phyloP scores from a whole-genome alignment of 1,284 basidiomycete species.

The Cronartium ribicola region DNA sequence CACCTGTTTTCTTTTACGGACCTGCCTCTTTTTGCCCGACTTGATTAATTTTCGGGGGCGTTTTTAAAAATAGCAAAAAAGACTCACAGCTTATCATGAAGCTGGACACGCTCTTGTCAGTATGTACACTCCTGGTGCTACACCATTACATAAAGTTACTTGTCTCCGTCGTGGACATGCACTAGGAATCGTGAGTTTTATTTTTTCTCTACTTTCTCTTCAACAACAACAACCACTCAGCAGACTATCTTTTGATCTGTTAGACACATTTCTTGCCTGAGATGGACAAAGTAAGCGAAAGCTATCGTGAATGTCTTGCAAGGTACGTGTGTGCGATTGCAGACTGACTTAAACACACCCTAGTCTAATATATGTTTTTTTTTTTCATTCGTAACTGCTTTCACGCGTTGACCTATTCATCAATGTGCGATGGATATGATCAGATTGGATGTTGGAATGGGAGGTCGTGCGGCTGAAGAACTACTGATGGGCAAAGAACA shows the following conservation, averaged over 20 bases:
- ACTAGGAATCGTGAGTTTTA: slow-evolving; percentile 69
- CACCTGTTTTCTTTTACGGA: no score
- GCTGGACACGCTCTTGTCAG: slow-evolving; percentile 89
- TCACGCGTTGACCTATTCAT: slow-evolving; percentile 57
- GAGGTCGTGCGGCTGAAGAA: slow-evolving; percentile 88
- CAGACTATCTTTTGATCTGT: neutral
- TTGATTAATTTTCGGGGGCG: neutral
- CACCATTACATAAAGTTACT: slow-evolving; percentile 92
- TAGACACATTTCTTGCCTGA: slow-evolving; percentile 76
- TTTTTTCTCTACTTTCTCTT: neutral
- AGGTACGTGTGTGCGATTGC: slow-evolving; percentile 6
- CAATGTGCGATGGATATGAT: slow-evolving; percentile 43
- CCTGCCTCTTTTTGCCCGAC: neutral
- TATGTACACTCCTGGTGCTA: slow-evolving; percentile 82
- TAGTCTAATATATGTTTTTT: slow-evolving; percentile 57
- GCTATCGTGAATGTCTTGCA: slow-evolving; percentile 34
- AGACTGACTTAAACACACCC: slow-evolving; percentile 45
- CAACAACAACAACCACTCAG: no score
- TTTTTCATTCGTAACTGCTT: neutral
- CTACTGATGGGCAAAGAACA: slow-evolving; percentile 82
- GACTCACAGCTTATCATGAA: slow-evolving; percentile 86
- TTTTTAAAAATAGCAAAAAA: slow-evolving; percentile 21
- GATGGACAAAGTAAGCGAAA: slow-evolving; percentile 59
- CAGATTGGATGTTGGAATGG: slow-evolving; percentile 79
- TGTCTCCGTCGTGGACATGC: slow-evolving; percentile 90